These are phyloP conservation scores for Melanomma pulvis-pyrius DNA, from an alignment of 495 filamentous ascomycete species.

Conservation along the genomic window DNA sequence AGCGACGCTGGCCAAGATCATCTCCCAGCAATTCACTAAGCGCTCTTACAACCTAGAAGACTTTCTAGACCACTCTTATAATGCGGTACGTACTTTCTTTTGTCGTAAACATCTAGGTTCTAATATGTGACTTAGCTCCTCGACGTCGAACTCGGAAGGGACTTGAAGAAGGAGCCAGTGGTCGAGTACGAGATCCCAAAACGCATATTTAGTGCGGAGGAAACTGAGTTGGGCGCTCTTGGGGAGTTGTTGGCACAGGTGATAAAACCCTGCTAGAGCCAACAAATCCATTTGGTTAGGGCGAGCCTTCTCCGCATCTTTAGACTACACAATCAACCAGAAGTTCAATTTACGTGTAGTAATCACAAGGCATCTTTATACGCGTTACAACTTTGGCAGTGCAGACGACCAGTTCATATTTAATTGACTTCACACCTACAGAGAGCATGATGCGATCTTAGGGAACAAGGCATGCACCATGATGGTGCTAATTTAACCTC, in stretches of 20 bases:
- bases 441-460: too few relatives aligned
- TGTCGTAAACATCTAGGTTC: not conserved
- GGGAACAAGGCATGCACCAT: too few relatives aligned
- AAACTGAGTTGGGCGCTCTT: conserved; percentile 44
- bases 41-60: conserved; percentile 89
- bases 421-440: too few relatives aligned
- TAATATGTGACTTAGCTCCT: conserved; percentile 60
- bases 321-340: not conserved
- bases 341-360: not conserved
- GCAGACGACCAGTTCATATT: too few relatives aligned
- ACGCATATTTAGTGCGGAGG: conserved; percentile 70
- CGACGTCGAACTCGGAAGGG: conserved; percentile 77
- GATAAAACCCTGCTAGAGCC: conserved; percentile 10
- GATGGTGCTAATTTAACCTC: too few relatives aligned
- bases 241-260: conserved; percentile 40
- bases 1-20: conserved; percentile 87
- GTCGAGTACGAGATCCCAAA: conserved; percentile 95
- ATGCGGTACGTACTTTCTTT: conserved; percentile 62
- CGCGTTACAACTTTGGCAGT: too few relatives aligned
- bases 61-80: conserved; percentile 94
- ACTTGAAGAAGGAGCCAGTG: conserved; percentile 80
- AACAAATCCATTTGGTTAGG: not conserved
- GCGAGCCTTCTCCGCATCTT: not conserved
- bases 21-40: conserved; percentile 97
- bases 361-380: too few relatives aligned